Evolutionary conservation across 345 rosid species (phyloP).

Genomic region (Firmiana major): DNA sequence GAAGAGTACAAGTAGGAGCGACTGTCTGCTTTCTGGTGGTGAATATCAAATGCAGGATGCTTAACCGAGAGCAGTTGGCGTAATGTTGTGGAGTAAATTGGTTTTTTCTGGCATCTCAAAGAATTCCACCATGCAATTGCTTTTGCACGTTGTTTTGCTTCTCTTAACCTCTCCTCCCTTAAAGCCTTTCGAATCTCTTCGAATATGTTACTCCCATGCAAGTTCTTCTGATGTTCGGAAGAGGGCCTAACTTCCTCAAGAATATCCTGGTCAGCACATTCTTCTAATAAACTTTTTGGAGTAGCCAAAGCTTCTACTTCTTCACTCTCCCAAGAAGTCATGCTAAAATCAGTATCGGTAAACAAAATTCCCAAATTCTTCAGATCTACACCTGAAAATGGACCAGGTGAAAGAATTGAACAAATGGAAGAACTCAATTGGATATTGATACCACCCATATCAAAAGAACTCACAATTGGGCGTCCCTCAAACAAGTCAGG

Average conservation of each 20-base stretch:
- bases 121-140: constrained; percentile 99
- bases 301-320: constrained; percentile 72
- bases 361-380: constrained; percentile 69
- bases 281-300: constrained; percentile 61
- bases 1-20: constrained; percentile 60
- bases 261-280: constrained; percentile 35
- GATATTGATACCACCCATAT: constrained; percentile 72
- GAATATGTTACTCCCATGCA: constrained; percentile 70
- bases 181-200: constrained; percentile 79
- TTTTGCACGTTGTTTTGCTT: constrained; percentile 68
- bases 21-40: constrained; percentile 42
- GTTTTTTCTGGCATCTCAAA: constrained; percentile 86
- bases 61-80: constrained; percentile 49
- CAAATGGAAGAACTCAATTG: constrained; percentile 78
- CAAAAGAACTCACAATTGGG: constrained; percentile 95
- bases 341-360: constrained; percentile 69
- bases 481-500: constrained; percentile 99
- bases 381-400: constrained; percentile 64
- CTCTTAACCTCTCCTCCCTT: constrained; percentile 69
- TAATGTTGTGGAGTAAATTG: constrained; percentile 73
- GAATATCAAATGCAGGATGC: constrained; percentile 61
- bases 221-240: constrained; percentile 30
- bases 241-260: constrained; percentile 39
- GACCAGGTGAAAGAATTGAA: constrained; percentile 54
- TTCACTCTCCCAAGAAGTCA: constrained; percentile 91